A percentile compares a stretch with the other conserved stretches of the same genome.
phyloP scores from a whole-genome alignment of 2,329 filamentous ascomycete genomes.

The Stromatinia cepivora region DNA sequence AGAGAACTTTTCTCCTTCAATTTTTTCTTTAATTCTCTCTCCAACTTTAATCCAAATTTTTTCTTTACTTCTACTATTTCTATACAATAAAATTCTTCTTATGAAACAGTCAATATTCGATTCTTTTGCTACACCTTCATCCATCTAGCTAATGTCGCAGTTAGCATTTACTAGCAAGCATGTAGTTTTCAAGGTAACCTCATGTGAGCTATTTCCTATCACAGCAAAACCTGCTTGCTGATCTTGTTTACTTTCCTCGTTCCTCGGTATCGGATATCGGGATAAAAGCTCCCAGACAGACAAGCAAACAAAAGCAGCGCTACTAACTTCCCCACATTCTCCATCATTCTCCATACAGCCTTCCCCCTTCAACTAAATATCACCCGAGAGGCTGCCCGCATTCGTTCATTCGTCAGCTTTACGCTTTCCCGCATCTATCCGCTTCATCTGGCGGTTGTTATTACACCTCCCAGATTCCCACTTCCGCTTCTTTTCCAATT shows the following conservation, averaged over 20 bases:
- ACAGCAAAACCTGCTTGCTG: constrained; percentile 14
- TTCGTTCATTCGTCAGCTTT: constrained; percentile 4
- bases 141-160: background rate
- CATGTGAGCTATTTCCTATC: constrained; percentile 12
- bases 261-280: constrained; percentile 7
- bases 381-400: background rate
- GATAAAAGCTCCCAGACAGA: constrained; percentile 2
- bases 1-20: background rate
- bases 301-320: background rate
- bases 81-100: background rate
- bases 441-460: background rate
- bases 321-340: constrained; percentile 19
- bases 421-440: background rate
- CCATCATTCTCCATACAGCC: constrained; percentile 18
- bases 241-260: constrained; percentile 1
- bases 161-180: constrained; percentile 1
- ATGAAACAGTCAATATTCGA: background rate
- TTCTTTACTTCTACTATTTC: background rate
- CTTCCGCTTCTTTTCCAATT: background rate
- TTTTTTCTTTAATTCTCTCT: background rate
- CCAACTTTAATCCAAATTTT: background rate
- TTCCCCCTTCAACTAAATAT: background rate
- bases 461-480: background rate
- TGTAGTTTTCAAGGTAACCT: constrained; percentile 4
- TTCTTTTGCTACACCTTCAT: constrained; percentile 12